phyloP scores from a whole-genome alignment of 306 rosid species.

The Prunus padus region DNA sequence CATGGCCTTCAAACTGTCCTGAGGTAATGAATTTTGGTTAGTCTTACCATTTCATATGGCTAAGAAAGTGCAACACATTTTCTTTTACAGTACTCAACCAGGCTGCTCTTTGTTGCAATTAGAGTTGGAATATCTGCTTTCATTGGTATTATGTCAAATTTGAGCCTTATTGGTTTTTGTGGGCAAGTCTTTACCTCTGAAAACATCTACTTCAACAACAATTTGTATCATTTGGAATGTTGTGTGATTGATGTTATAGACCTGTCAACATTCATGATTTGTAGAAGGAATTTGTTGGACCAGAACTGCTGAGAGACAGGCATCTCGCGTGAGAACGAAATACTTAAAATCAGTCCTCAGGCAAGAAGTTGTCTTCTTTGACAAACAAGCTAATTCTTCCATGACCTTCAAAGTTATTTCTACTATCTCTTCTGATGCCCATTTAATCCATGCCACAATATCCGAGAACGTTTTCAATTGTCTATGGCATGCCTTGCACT shows the following conservation, averaged over 20 bases:
- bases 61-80: background rate
- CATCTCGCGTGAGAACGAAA: constrained; percentile 58
- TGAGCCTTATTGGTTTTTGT: background rate
- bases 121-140: constrained; percentile 63
- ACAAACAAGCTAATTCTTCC: constrained; percentile 47
- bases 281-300: constrained; percentile 83
- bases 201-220: background rate
- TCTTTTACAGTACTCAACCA: constrained; percentile 49
- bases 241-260: background rate
- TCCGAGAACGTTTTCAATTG: constrained; percentile 55
- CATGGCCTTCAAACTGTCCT: too few species aligned
- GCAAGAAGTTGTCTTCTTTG: constrained; percentile 79
- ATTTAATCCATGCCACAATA: constrained; percentile 62
- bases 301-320: constrained; percentile 79
- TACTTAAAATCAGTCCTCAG: constrained; percentile 60
- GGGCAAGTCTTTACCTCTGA: background rate
- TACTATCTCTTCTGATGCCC: constrained; percentile 68
- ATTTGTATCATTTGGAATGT: background rate
- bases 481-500: background rate
- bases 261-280: background rate
- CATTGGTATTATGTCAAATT: constrained; percentile 37
- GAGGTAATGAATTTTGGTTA: background rate
- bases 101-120: constrained; percentile 49
- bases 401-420: constrained; percentile 62
- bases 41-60: background rate